Base-by-base conservation (phyloP, 495 filamentous ascomycete species). In the Durotheca rogersii region DNA sequence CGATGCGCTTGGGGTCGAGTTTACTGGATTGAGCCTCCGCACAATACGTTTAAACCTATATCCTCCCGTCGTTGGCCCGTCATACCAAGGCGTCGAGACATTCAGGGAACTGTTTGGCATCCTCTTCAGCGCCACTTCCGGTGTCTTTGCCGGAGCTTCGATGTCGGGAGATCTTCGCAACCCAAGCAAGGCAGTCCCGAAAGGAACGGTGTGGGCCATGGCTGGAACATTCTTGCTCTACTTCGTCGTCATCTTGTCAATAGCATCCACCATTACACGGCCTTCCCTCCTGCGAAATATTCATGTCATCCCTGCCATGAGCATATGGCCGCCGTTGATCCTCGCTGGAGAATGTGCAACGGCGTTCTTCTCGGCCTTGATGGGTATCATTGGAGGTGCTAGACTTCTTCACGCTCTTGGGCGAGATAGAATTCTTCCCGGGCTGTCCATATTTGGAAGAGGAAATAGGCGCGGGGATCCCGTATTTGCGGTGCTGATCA, bases 151-250 rank as follows among this genome's bases (percentile, higher is more conserved):
- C 23, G 89, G 89, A n/a, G 89, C 89, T 2, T 90, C 86, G 51
- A 94, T 95, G 89, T 93, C 89, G 7, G 89, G 89, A 2, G 89
- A 95, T 66, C 62, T 95, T 31, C 84, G 79, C 48, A 84, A 90
- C 47, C 89, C 89, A 5, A 91, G 87, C 75, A 89, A 86, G 58
- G 79, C 87, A 2, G 94, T 95, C 43, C 89, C 89, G 0, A 83
- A 79, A 56, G 89, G 89, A 4, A 95, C 89, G 1, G 71, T 95
- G 6, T 83, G 82, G 56, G 88, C 88, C 1, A 76, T 93, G 51
- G 74, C 79, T 9, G 74, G 88, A 32, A 95, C 89, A 1, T 88
- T 94, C 58, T 51, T 89, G 37, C 72, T 82, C 1, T 95, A 95
- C 67, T 67, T 86, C 2, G 51, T 86, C 25, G 89, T 95, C 25